phyloP scores from a whole-genome alignment of 331 rosid genomes.

The Acacia concinna region DNA sequence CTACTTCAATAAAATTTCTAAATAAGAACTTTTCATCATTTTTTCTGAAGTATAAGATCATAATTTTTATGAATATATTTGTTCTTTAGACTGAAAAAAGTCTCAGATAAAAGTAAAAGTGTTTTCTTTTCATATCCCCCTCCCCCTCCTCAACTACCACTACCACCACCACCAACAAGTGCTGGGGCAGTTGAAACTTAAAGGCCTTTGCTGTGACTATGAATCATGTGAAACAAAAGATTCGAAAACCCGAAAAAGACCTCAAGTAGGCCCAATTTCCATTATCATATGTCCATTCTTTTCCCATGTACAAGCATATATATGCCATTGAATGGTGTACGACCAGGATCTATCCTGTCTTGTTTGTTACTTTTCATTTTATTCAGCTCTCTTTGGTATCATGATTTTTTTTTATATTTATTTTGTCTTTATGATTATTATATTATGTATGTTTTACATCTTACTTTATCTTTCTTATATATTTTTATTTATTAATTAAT shows the following conservation, averaged over 20 bases:
- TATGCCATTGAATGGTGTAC: constrained; percentile 6
- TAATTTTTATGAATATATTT: not conserved
- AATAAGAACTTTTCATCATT: not conserved
- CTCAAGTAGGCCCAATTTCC: not conserved
- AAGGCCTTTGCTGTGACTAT: not conserved
- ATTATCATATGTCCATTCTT: not conserved
- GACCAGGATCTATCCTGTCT: constrained; percentile 3
- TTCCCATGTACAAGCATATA: constrained; percentile 22
- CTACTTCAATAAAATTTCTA: no score
- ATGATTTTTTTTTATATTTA: no score
- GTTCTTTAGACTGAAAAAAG: not conserved
- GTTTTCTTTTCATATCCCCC: not conserved
- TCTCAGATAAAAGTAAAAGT: not conserved
- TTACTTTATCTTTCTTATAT: no score
- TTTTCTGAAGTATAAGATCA: not conserved
- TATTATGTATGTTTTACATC: no score
- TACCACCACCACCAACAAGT: no score
- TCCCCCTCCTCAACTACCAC: no score
- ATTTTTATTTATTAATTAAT: no score
- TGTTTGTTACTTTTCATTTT: no score
- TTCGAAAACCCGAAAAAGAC: not conserved
- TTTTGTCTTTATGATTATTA: no score
- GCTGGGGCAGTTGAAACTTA: not conserved
- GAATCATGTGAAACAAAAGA: not conserved
- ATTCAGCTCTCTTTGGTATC: not conserved